Base-by-base conservation (phyloP, 306 rosid species). In the Fagus crenata region DNA sequence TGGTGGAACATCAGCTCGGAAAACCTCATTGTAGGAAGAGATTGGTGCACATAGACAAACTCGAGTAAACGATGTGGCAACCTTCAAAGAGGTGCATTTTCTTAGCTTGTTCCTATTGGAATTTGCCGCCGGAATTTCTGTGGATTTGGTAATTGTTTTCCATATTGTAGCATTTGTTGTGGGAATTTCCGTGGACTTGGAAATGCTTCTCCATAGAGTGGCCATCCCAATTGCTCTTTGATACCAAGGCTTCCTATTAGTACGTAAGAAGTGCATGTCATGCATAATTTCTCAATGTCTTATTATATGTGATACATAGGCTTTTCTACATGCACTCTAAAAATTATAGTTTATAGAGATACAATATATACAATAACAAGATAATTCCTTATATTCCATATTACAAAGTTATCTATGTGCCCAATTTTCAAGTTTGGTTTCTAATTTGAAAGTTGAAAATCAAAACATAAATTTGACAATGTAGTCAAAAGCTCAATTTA, bases 31-130 rank as follows among this genome's bases (percentile, higher is more conserved):
- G 83, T 94, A 92, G 40, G 98, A 90, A 72, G 91, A 95, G 11
- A 95, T 90, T 1, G 98, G 96, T 36, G 93, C 98, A 82, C 98
- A 95, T 1, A 95, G 93, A 74, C 98, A 95, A 0, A 95, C 98
- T 81, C 98, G 87, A 35, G 96, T 95, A 36, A 95, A 84, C 4
- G 96, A 88, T 1, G 91, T 88, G 5, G 98, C 97, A 14, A 82
- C 87, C 84, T 90, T 95, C 6, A 95, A 85, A 64, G 98, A 95
- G 3, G 88, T 80, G 60, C 95, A 95, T 86, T 92, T 92, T 78
- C 95, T 89, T 71, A 92, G 90, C 82, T 85, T 89, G 58, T 83
- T 76, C 68, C 82, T 83, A 54, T 75, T 84, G 7, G 74, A 13
- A 76, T 43, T 70, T 3, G 69, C 75, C 2, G 80, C 61, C 2